Evolutionary conservation across 108 stramenopile genomes (phyloP).

Genomic region (Skeletonema marinoi): DNA sequence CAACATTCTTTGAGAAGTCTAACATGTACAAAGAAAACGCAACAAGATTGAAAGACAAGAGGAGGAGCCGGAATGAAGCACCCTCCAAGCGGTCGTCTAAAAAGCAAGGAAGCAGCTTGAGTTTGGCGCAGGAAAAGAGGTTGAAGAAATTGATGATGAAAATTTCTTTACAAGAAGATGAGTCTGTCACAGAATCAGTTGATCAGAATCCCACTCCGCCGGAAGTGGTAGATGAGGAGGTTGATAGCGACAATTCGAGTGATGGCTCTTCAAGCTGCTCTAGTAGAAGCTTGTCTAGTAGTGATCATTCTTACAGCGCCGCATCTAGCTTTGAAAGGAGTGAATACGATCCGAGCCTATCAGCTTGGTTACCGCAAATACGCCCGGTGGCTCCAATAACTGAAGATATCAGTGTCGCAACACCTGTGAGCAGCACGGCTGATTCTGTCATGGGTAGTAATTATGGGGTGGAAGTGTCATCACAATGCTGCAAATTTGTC

Average conservation of each 20-base stretch:
- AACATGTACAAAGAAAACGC: conserved; percentile 3
- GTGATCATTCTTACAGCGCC: neutral
- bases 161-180: neutral
- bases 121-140: neutral
- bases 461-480: conserved; percentile 1
- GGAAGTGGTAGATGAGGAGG: neutral
- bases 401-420: conserved; percentile 8
- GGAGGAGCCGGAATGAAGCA: neutral
- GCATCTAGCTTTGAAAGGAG: neutral
- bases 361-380: neutral
- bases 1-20: conserved; percentile 15
- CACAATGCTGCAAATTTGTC: neutral
- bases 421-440: neutral
- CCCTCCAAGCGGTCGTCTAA: neutral
- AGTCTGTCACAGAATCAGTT: neutral
- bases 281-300: neutral
- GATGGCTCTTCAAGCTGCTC: neutral
- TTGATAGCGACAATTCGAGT: neutral
- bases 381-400: neutral
- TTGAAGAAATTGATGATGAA: neutral
- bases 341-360: neutral
- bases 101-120: neutral
- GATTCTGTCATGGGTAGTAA: neutral
- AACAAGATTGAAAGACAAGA: neutral
- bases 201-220: neutral